These are phyloP conservation scores for Skeletonema menzelii DNA, from an alignment of 108 stramenopile genomes.

Conservation along the genomic window DNA sequence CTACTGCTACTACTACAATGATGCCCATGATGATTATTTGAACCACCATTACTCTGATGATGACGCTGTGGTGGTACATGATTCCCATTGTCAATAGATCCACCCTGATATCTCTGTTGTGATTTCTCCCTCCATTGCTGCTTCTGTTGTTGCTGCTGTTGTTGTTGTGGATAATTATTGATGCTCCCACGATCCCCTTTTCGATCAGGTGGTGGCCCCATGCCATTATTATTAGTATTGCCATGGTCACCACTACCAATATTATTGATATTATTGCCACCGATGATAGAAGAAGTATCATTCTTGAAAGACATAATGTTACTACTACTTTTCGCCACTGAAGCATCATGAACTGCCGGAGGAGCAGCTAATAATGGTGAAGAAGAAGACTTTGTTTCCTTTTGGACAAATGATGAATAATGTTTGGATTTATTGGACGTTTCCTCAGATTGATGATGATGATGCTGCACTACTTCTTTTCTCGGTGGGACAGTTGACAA, in stretches of 20 bases:
- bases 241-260: background rate
- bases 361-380: no score
- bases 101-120: background rate
- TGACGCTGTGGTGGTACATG: no score
- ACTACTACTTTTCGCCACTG: no score
- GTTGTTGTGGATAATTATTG: background rate
- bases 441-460: no score
- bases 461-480: no score
- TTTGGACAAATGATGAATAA: no score
- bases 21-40: conserved; percentile 24
- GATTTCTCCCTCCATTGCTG: background rate
- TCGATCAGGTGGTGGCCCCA: background rate
- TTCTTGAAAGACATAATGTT: no score
- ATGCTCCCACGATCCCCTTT: background rate
- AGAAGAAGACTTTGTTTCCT: no score
- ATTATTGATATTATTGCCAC: background rate
- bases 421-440: no score
- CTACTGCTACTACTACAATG: conserved; percentile 2
- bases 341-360: no score
- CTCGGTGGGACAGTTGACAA: no score
- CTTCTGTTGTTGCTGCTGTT: background rate
- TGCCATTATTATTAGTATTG: background rate
- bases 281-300: no score
- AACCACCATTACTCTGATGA: conserved; percentile 12
- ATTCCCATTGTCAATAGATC: conserved; percentile 11